Evolutionary conservation across 2,329 filamentous ascomycete genomes (phyloP), one percentile per base, ranked within the genome.

Genomic region (Ilyonectria sp.): DNA sequence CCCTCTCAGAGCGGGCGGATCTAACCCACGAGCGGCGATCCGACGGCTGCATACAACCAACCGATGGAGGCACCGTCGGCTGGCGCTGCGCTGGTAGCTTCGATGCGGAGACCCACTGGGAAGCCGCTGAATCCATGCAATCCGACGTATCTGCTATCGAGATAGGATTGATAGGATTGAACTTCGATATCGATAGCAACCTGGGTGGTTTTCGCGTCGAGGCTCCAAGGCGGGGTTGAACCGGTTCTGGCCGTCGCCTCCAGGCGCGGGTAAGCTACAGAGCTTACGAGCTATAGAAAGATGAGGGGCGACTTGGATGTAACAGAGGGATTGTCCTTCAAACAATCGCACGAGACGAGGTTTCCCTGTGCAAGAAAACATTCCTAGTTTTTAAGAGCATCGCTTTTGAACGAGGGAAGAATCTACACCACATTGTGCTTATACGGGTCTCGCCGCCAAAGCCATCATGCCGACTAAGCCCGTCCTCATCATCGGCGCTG

Each of bases 401-500:
- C 6, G 19, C 17, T 3, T n/a, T 43, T 43, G 40, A 43, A n/a
- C 40, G 17, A 8, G 40, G 2, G 40, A 43, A n/a, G 15, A 43
- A n/a, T n/a, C n/a, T n/a, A 43, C 15, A 6, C 8, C 40, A 43
- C 29, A 10, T 21, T n/a, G 2, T 13, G 5, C 19, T 35, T 19
- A 11, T 29, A 19, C 29, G 46, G 23, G 17, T 15, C 49, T 40
- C 19, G 19, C 31, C 23, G 31, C n/a, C 11, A 13, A 37, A 37
- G 15, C 5, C 3, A 40, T 19, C 9, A 62, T 62, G 60, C 33
- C 40, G 31, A 40, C 47, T 11, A 70, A 77, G 53, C 77, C 77
- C 26, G 77, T 82, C 37, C 65, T 82, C 50, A 81, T 82, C 60
- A 77, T 77, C 33, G 81, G 81, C 26, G 80, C 79, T 6, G 81